A percentile compares a stretch with the other conserved stretches of the same genome.
Evolutionary conservation across 1,139 yeast species (phyloP).

Genomic region (Zygosaccharomyces pseudobailii): DNA sequence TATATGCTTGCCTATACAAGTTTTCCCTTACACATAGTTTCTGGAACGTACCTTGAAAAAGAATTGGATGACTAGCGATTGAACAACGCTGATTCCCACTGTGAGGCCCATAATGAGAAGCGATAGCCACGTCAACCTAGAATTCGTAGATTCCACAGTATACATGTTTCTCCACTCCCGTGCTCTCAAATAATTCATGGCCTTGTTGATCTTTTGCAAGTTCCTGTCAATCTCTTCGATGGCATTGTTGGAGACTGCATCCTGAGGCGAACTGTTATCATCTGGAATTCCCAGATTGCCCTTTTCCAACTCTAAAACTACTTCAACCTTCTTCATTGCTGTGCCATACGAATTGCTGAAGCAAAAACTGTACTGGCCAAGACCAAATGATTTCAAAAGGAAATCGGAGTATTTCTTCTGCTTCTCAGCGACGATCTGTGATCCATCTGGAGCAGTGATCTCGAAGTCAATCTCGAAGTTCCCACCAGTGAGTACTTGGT

Average conservation of each 20-base stretch:
- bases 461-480: constrained; percentile 63
- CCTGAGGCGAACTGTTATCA: constrained; percentile 47
- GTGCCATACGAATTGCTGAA: constrained; percentile 63
- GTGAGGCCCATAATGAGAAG: constrained; percentile 55
- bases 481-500: constrained; percentile 59
- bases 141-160: constrained; percentile 61
- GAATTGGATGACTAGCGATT: constrained; percentile 54
- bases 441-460: constrained; percentile 57
- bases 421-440: constrained; percentile 48
- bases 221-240: constrained; percentile 56
- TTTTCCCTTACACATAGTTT: constrained; percentile 34
- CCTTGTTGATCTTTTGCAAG: constrained; percentile 53
- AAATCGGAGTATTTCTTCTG: constrained; percentile 58
- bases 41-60: constrained; percentile 40
- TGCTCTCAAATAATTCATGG: constrained; percentile 61
- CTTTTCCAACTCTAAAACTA: constrained; percentile 53
- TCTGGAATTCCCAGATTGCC: constrained; percentile 46
- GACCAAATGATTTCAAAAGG: constrained; percentile 44
- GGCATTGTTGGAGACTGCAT: constrained; percentile 51
- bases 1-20: constrained; percentile 7
- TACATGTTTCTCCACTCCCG: constrained; percentile 73
- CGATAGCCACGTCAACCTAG: constrained; percentile 60
- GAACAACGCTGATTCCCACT: constrained; percentile 62
- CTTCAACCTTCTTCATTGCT: constrained; percentile 60
- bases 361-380: constrained; percentile 65